Evolutionary conservation across 2,329 filamentous ascomycete species (phyloP).

Genomic region (Colletotrichum cereale): DNA sequence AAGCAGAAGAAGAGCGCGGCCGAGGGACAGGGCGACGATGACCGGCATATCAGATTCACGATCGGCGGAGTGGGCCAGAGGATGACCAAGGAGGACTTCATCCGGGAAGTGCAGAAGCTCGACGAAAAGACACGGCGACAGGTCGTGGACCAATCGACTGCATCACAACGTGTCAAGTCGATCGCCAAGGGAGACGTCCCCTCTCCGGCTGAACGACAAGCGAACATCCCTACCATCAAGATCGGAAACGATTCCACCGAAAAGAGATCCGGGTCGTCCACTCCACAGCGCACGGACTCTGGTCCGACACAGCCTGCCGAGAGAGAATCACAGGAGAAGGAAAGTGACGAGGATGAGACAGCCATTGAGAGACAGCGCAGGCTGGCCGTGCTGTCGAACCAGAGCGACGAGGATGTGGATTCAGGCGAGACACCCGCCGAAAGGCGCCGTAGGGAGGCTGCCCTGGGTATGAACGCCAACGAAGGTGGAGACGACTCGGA

Average conservation of each 20-base stretch:
- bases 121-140: slow-evolving; percentile 73
- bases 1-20: slow-evolving; percentile 53
- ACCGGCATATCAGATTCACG: slow-evolving; percentile 80
- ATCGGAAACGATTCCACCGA: slow-evolving; percentile 20
- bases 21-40: slow-evolving; percentile 70
- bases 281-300: slow-evolving; percentile 26
- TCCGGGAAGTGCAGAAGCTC: slow-evolving; percentile 78
- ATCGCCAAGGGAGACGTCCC: slow-evolving; percentile 58
- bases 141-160: slow-evolving; percentile 64
- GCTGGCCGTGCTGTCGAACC: slow-evolving; percentile 63
- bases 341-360: slow-evolving; percentile 67
- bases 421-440: slow-evolving; percentile 80
- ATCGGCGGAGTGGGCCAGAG: slow-evolving; percentile 79
- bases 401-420: slow-evolving; percentile 55
- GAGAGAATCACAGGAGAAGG: slow-evolving; percentile 33
- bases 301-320: background rate
- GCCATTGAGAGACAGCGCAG: slow-evolving; percentile 77
- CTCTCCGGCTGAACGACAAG: slow-evolving; percentile 8
- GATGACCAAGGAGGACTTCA: slow-evolving; percentile 86
- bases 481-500: slow-evolving; percentile 64
- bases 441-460: slow-evolving; percentile 78
- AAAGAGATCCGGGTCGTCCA: slow-evolving; percentile 13
- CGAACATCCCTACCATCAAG: slow-evolving; percentile 27
- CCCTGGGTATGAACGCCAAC: slow-evolving; percentile 69
- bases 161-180: slow-evolving; percentile 62